Evolutionary conservation across 768 basidiomycete genomes (phyloP).

Genomic region (Pleurotus ostreatus): DNA sequence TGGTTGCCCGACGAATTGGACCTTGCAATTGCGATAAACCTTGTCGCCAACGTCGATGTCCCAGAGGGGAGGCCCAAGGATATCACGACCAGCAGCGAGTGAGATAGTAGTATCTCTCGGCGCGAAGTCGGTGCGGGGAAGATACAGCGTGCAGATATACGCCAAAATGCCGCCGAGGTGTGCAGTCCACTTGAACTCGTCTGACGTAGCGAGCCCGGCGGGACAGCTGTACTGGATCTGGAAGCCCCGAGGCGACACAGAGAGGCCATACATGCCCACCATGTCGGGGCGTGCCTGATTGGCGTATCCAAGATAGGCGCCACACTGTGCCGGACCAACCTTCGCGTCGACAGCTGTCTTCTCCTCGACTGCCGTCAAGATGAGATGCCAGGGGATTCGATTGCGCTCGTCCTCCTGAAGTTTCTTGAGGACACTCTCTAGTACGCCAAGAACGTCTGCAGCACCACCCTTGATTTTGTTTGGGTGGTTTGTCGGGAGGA

Average conservation of each 20-base stretch:
- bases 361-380: constrained; percentile 4
- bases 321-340: constrained; percentile 5
- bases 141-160: constrained; percentile 5
- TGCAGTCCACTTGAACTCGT: not conserved
- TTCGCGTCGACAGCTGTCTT: not conserved
- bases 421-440: not conserved
- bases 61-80: not conserved
- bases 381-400: constrained; percentile 1
- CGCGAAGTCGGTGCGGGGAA: not conserved
- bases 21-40: not conserved
- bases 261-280: constrained; percentile 6
- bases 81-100: not conserved
- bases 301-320: constrained; percentile 7
- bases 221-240: constrained; percentile 7
- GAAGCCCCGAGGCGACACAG: not conserved
- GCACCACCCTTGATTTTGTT: not conserved
- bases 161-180: not conserved
- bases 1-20: not conserved
- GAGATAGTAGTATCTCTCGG: not conserved
- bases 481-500: not conserved
- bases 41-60: not conserved
- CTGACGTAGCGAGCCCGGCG: constrained; percentile 19
- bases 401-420: not conserved
- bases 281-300: constrained; percentile 11
- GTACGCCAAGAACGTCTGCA: not conserved